Conservation (phyloP, 805 yeast species). For the Candida pseudoglaebosa region DNA sequence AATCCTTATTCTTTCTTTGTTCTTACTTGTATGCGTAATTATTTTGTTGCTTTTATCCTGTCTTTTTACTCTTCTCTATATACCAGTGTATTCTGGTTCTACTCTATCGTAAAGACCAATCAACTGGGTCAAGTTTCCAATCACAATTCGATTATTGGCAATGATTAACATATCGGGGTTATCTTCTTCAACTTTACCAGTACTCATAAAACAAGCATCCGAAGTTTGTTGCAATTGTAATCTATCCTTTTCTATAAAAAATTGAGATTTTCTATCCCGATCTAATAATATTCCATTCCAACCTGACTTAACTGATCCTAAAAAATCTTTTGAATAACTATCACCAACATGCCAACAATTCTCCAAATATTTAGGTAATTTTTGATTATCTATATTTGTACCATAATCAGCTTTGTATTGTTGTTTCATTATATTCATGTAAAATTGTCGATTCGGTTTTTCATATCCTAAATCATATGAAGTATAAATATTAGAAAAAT, state of each 20-base stretch:
- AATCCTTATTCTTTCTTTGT: too few relatives aligned
- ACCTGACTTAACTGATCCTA: slow-evolving; percentile 52
- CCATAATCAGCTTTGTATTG: slow-evolving; percentile 1
- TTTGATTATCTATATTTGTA: background rate
- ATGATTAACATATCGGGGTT: slow-evolving; percentile 20
- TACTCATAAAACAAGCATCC: slow-evolving; percentile 7
- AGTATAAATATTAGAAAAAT: slow-evolving; percentile 42
- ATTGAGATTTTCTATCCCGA: slow-evolving; percentile 24
- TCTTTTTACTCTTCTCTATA: too few relatives aligned
- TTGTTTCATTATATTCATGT: slow-evolving; percentile 16
- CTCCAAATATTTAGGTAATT: slow-evolving; percentile 12
- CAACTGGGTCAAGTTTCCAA: slow-evolving; percentile 18
- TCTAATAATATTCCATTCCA: slow-evolving; percentile 60
- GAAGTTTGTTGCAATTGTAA: slow-evolving; percentile 7
- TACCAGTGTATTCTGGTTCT: background rate
- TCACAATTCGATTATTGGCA: slow-evolving; percentile 31
- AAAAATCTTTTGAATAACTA: slow-evolving; percentile 49
- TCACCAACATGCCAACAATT: slow-evolving; percentile 68
- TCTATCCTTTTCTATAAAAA: slow-evolving; percentile 10
- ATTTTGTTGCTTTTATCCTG: too few relatives aligned
- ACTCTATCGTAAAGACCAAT: slow-evolving; percentile 11
- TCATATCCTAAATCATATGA: slow-evolving; percentile 53
- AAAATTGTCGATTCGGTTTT: slow-evolving; percentile 52
- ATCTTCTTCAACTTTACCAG: slow-evolving; percentile 1
- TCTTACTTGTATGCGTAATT: too few relatives aligned